These are phyloP conservation scores for Endoconidiophora polonica DNA, from an alignment of 2,329 filamentous ascomycete species.

Conservation along the genomic window DNA sequence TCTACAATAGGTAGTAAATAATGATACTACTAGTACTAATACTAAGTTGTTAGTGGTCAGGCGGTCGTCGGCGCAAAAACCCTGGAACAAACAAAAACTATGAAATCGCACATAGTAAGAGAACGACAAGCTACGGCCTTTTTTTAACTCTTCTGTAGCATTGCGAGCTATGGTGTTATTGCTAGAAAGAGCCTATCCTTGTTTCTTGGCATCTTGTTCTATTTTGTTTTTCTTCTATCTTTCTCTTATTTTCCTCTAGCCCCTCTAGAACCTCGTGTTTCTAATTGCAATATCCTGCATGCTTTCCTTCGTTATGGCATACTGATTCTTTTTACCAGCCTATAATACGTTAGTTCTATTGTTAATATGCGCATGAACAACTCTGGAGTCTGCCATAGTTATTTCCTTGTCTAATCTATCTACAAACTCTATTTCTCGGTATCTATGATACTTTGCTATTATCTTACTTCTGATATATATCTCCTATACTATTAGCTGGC, in stretches of 20 bases:
- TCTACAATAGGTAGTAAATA: no score
- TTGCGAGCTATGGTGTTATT: no score
- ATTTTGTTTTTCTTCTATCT: constrained; percentile 1
- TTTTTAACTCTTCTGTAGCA: no score
- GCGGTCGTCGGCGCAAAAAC: no score
- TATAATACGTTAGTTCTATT: neutral
- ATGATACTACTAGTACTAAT: no score
- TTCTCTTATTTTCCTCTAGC: neutral
- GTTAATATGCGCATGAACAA: neutral
- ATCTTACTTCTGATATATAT: no score
- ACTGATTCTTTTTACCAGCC: neutral
- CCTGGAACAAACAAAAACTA: no score
- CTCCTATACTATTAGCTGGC: no score
- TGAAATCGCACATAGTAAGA: no score
- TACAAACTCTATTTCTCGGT: neutral
- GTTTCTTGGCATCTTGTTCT: neutral
- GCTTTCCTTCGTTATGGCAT: neutral
- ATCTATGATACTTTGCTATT: neutral
- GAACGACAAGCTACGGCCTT: no score
- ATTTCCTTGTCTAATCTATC: no score
- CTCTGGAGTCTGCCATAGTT: neutral
- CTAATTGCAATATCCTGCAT: neutral
- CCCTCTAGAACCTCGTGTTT: neutral
- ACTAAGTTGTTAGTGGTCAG: no score
- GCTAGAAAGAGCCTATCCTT: neutral